Percentiles rank a stretch among this genome's conserved stretches.
These are phyloP conservation scores for Aspergillus sp. DNA, from an alignment of 2,329 filamentous ascomycete species.

Conservation along the genomic window DNA sequence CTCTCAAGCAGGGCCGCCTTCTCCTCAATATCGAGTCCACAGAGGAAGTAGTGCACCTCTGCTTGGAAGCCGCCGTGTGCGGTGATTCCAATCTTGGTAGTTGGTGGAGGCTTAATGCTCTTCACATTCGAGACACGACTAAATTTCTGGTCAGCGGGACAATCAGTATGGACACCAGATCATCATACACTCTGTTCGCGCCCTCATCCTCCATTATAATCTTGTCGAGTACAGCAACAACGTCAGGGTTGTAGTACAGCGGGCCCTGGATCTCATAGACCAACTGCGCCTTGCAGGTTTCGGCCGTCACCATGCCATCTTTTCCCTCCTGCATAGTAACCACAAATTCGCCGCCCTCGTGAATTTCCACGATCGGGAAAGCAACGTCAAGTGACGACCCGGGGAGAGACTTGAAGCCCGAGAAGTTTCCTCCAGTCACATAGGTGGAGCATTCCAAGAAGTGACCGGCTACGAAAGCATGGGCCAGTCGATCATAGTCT, in stretches of 20 bases:
- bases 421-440: constrained; percentile 26
- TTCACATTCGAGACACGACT: constrained; percentile 31
- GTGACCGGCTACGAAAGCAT: constrained; percentile 26
- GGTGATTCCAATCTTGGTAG: constrained; percentile 46
- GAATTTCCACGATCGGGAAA: constrained; percentile 30
- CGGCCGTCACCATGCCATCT: constrained; percentile 28
- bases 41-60: constrained; percentile 40
- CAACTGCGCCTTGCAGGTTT: constrained; percentile 47
- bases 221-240: constrained; percentile 44
- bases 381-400: constrained; percentile 16
- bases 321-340: constrained; percentile 20
- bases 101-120: constrained; percentile 42
- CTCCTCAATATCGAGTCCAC: constrained; percentile 38
- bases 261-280: constrained; percentile 48
- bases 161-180: no score
- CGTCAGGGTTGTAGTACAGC: constrained; percentile 52
- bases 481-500: constrained; percentile 28
- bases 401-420: constrained; percentile 25
- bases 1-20: constrained; percentile 38
- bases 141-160: no score
- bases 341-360: constrained; percentile 5
- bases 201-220: constrained; percentile 16
- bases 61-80: constrained; percentile 42
- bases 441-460: constrained; percentile 30
- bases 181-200: constrained; percentile 38